A percentile compares a stretch with the other conserved stretches of the same genome.
Evolutionary conservation across 768 basidiomycete genomes (phyloP).

Genomic region (Leccinum pellstonianum): DNA sequence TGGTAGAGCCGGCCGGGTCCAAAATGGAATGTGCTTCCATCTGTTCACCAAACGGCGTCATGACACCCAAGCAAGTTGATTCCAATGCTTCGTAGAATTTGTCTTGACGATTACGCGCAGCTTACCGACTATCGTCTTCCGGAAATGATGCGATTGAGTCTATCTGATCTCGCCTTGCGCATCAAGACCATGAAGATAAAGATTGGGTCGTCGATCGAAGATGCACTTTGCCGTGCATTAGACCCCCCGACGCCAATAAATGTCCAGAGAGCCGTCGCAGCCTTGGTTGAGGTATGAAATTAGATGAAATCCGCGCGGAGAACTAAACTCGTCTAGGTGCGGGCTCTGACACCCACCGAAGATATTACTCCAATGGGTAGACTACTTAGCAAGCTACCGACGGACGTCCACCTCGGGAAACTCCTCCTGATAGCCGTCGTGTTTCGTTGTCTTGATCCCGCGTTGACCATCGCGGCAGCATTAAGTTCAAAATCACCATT

Average conservation of each 20-base stretch:
- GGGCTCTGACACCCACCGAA: conserved; percentile 79
- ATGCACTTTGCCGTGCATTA: conserved; percentile 81
- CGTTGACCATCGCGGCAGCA: conserved; percentile 92
- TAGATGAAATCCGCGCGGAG: neutral
- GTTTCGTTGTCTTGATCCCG: conserved; percentile 91
- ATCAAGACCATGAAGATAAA: conserved; percentile 94
- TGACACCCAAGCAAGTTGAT: conserved; percentile 62
- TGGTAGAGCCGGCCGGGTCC: conserved; percentile 91
- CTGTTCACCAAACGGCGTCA: conserved; percentile 88
- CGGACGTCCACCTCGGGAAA: conserved; percentile 95
- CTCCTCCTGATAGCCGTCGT: conserved; percentile 82
- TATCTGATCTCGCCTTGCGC: conserved; percentile 87
- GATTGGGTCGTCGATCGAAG: conserved; percentile 82
- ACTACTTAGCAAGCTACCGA: conserved; percentile 86
- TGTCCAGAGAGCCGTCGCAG: conserved; percentile 84
- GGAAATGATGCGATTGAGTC: conserved; percentile 91
- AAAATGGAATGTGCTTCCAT: conserved; percentile 88
- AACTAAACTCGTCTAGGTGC: conserved; percentile 49
- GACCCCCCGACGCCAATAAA: conserved; percentile 88
- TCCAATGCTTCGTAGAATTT: neutral
- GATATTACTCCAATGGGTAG: conserved; percentile 95
- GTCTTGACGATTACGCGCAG: conserved; percentile 37
- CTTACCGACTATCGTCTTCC: conserved; percentile 89
- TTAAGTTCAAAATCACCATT: conserved; percentile 94
- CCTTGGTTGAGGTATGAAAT: conserved; percentile 76